These are phyloP conservation scores for Colletotrichum liaoningense DNA, from an alignment of 2,329 filamentous ascomycete genomes.

Conservation along the genomic window DNA sequence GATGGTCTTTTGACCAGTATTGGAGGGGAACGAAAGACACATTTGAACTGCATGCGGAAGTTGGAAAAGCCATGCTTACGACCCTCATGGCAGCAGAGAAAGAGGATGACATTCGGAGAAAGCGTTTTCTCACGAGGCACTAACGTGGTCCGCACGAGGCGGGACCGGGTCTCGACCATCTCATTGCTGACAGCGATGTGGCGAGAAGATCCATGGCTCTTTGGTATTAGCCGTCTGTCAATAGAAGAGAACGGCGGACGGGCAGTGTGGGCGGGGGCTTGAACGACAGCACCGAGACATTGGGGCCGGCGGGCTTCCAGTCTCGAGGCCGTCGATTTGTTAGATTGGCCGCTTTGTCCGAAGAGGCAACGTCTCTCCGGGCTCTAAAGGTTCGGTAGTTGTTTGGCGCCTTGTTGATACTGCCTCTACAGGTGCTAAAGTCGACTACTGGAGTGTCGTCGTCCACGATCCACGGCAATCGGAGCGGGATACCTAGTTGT, in stretches of 20 bases:
- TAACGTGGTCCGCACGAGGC: conserved; percentile 18
- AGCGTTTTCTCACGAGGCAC: neutral
- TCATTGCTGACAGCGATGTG: neutral
- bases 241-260: neutral
- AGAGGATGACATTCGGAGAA: neutral
- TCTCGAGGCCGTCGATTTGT: neutral
- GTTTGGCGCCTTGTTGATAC: neutral
- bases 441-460: neutral
- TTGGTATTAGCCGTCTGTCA: neutral
- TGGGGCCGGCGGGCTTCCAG: neutral
- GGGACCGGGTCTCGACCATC: neutral
- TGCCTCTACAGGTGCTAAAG: neutral
- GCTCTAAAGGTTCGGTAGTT: neutral
- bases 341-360: neutral
- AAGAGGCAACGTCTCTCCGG: neutral
- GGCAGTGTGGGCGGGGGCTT: neutral
- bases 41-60: conserved; percentile 2
- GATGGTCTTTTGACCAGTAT: neutral
- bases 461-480: neutral
- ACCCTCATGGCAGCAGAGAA: neutral
- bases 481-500: neutral
- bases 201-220: neutral
- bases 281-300: neutral
- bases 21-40: too few relatives aligned
- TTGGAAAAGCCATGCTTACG: neutral